Conservation (phyloP, 2,329 filamentous ascomycete species). For the Neofusicoccum sp. region DNA sequence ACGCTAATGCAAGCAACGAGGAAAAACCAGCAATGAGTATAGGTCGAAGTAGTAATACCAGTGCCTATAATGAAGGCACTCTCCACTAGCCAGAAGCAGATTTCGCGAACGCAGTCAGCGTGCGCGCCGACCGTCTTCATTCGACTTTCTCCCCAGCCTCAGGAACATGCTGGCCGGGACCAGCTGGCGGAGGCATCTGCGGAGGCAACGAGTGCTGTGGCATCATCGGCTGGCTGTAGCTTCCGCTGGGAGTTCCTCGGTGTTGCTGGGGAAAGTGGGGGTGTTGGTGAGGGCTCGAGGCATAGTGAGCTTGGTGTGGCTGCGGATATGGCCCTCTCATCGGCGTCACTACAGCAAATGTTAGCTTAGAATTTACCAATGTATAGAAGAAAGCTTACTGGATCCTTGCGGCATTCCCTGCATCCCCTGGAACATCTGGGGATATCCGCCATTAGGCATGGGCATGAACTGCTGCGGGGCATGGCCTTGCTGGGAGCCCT, state of each 20-base stretch:
- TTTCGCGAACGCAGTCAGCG: slow-evolving; percentile 1
- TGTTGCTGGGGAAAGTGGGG: slow-evolving; percentile 43
- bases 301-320: slow-evolving; percentile 43
- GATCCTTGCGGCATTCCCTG: slow-evolving; percentile 72
- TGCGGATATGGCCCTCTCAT: slow-evolving; percentile 43
- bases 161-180: slow-evolving; percentile 14
- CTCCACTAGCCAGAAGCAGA: background rate
- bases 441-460: slow-evolving; percentile 76
- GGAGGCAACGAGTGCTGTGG: slow-evolving; percentile 43
- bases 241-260: slow-evolving; percentile 43
- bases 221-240: slow-evolving; percentile 46
- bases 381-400: slow-evolving; percentile 60
- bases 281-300: slow-evolving; percentile 42
- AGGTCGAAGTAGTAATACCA: slow-evolving; percentile 22
- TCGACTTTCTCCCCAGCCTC: slow-evolving; percentile 20
- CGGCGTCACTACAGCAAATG: slow-evolving; percentile 37
- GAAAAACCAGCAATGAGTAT: slow-evolving; percentile 27
- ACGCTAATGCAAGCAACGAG: slow-evolving; percentile 34
- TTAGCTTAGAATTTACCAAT: slow-evolving; percentile 26
- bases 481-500: slow-evolving; percentile 91
- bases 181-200: slow-evolving; percentile 31
- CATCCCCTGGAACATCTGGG: slow-evolving; percentile 71
- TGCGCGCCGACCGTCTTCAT: background rate
- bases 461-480: slow-evolving; percentile 66
- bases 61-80: background rate